Evolutionary conservation across 768 basidiomycete genomes (phyloP).

Genomic region (Mycena leptocephala): DNA sequence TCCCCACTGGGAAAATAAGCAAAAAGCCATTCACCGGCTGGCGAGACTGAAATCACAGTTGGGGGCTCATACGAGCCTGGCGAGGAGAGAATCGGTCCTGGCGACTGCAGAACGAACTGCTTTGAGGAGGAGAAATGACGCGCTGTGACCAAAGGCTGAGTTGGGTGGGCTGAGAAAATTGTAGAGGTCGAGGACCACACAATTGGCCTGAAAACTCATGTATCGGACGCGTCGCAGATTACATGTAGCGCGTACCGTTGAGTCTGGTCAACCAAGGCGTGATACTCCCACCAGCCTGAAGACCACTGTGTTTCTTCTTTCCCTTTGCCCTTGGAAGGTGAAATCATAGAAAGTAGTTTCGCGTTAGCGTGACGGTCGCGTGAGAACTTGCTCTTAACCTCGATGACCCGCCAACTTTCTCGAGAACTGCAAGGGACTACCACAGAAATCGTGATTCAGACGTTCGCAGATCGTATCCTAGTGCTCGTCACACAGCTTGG

Average conservation of each 20-base stretch:
- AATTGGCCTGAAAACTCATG: slow-evolving; percentile 65
- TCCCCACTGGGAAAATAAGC: slow-evolving; percentile 79
- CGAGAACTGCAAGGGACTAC: slow-evolving; percentile 67
- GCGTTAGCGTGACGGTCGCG: neutral
- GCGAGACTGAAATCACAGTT: slow-evolving; percentile 72
- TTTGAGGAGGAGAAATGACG: slow-evolving; percentile 81
- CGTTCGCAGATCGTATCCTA: slow-evolving; percentile 85
- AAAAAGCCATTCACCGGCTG: slow-evolving; percentile 77
- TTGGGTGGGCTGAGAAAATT: slow-evolving; percentile 79
- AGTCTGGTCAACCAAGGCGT: slow-evolving; percentile 72
- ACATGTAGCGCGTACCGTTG: slow-evolving; percentile 59
- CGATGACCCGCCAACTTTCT: slow-evolving; percentile 67
- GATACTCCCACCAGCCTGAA: slow-evolving; percentile 83
- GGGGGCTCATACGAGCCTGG: slow-evolving; percentile 73
- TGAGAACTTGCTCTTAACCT: neutral
- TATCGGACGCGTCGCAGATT: slow-evolving; percentile 9
- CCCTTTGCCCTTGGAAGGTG: slow-evolving; percentile 70
- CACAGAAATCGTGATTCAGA: slow-evolving; percentile 87
- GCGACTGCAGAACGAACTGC: slow-evolving; percentile 73
- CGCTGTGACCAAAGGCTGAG: slow-evolving; percentile 71
- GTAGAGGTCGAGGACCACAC: slow-evolving; percentile 81
- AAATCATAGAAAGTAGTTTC: slow-evolving; percentile 44
- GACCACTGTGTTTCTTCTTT: slow-evolving; percentile 71
- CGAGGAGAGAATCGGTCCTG: slow-evolving; percentile 62
- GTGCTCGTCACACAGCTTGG: slow-evolving; percentile 94